A percentile compares a stretch with the other conserved stretches of the same genome.
phyloP scores from a whole-genome alignment of 2,329 filamentous ascomycete species.

The Nemania diffusa region DNA sequence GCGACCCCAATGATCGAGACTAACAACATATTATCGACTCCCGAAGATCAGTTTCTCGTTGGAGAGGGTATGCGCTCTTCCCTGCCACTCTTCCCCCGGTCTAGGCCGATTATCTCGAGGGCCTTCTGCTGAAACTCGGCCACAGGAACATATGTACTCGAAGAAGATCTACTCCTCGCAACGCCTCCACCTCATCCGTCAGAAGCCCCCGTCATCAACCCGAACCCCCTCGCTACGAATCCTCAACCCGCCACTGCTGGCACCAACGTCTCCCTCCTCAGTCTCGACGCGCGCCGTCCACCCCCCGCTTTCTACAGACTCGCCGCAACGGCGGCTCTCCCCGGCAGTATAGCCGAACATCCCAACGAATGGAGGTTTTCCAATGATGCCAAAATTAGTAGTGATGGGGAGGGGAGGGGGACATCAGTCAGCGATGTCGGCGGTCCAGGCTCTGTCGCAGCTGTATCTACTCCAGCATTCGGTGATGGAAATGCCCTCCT shows the following conservation, averaged over 20 bases:
- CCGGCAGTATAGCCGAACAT: constrained; percentile 68
- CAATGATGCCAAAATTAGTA: constrained; percentile 67
- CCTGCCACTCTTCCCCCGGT: neutral
- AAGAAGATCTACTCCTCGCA: constrained; percentile 90
- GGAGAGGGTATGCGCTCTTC: constrained; percentile 76
- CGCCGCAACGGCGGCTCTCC: constrained; percentile 61
- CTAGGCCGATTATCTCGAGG: neutral
- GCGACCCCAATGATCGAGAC: constrained; percentile 87
- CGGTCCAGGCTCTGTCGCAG: constrained; percentile 54
- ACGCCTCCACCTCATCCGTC: constrained; percentile 96
- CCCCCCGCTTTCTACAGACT: constrained; percentile 66
- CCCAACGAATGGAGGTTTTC: constrained; percentile 70
- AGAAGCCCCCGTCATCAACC: constrained; percentile 85
- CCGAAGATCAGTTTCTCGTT: constrained; percentile 89
- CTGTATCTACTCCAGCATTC: constrained; percentile 72
- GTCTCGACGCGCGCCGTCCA: constrained; percentile 70
- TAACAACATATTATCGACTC: constrained; percentile 86
- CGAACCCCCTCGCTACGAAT: constrained; percentile 88
- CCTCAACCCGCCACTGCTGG: constrained; percentile 86
- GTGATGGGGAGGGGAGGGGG: constrained; percentile 63
- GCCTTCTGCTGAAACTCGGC: constrained; percentile 35
- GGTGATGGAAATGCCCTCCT: constrained; percentile 87
- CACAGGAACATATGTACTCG: constrained; percentile 85
- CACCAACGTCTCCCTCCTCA: constrained; percentile 83
- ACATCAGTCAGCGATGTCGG: constrained; percentile 63